These are phyloP conservation scores for Microdochium nivale DNA, from an alignment of 2,329 filamentous ascomycete species.

Conservation along the genomic window DNA sequence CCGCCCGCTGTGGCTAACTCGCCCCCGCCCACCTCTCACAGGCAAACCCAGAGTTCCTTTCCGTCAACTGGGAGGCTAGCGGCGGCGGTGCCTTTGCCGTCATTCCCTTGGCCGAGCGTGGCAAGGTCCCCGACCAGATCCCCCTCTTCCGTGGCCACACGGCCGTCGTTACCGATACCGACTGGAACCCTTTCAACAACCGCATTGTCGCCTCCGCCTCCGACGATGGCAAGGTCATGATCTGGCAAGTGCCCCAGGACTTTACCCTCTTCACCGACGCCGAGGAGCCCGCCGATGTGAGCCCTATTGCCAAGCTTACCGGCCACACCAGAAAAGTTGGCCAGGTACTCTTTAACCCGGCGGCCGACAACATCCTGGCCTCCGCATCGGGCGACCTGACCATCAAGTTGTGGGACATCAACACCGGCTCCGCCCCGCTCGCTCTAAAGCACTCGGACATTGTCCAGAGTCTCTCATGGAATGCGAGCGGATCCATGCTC, in stretches of 20 bases:
- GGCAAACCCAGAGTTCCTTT: constrained; percentile 92
- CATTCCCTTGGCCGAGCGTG: constrained; percentile 81
- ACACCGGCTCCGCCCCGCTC: constrained; percentile 64
- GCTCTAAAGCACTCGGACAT: constrained; percentile 83
- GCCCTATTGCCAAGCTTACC: constrained; percentile 70
- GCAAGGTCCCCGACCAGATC: constrained; percentile 84
- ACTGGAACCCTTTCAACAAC: constrained; percentile 98
- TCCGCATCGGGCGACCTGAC: constrained; percentile 92
- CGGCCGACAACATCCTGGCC: constrained; percentile 90
- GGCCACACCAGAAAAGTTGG: constrained; percentile 95
- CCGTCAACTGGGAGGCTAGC: constrained; percentile 97
- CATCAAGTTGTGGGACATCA: constrained; percentile 92
- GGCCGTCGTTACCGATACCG: constrained; percentile 89
- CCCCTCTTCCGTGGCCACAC: constrained; percentile 96
- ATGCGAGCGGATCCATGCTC: constrained; percentile 74
- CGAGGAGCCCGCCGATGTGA: constrained; percentile 75
- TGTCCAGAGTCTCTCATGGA: constrained; percentile 94
- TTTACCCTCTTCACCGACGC: constrained; percentile 80
- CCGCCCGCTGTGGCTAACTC: background rate
- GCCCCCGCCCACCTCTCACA: constrained; percentile 27
- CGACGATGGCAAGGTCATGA: constrained; percentile 93
- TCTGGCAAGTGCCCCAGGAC: constrained; percentile 87
- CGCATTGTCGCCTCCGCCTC: constrained; percentile 85
- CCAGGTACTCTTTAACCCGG: constrained; percentile 95
- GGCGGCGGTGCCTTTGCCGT: constrained; percentile 96